phyloP scores from a whole-genome alignment of 805 yeast genomes.

The Yarrowia sp. region DNA sequence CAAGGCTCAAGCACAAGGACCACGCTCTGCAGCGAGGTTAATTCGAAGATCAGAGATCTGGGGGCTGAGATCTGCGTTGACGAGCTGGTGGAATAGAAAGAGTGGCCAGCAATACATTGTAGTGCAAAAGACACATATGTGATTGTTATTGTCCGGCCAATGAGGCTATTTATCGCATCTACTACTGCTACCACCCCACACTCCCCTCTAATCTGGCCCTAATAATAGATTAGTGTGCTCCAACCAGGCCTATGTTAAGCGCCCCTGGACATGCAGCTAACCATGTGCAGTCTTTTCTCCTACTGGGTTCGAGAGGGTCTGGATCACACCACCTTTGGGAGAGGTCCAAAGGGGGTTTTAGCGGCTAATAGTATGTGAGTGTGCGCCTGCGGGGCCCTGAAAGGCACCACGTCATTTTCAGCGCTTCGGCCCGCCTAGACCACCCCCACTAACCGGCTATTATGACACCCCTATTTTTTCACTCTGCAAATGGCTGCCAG shows the following conservation, averaged over 20 bases:
- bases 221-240: constrained; percentile 4
- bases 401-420: background rate
- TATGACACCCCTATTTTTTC: constrained; percentile 11
- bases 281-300: constrained; percentile 26
- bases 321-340: background rate
- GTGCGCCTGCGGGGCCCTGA: no score
- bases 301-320: background rate
- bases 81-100: no score
- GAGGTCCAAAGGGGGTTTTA: background rate
- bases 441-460: background rate
- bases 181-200: background rate
- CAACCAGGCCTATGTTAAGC: constrained; percentile 14
- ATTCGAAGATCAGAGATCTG: constrained; percentile 20
- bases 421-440: background rate
- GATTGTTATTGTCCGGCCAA: no score
- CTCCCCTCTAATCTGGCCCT: constrained; percentile 4
- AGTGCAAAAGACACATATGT: no score
- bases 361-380: background rate
- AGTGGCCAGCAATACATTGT: no score
- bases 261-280: constrained; percentile 38
- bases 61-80: background rate
- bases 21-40: constrained; percentile 25
- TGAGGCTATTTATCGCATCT: no score
- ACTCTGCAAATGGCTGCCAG: constrained; percentile 30
- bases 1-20: constrained; percentile 18